Evolutionary conservation across 169 alveolate genomes (phyloP).

Genomic region (Plasmodium chabaudi): DNA sequence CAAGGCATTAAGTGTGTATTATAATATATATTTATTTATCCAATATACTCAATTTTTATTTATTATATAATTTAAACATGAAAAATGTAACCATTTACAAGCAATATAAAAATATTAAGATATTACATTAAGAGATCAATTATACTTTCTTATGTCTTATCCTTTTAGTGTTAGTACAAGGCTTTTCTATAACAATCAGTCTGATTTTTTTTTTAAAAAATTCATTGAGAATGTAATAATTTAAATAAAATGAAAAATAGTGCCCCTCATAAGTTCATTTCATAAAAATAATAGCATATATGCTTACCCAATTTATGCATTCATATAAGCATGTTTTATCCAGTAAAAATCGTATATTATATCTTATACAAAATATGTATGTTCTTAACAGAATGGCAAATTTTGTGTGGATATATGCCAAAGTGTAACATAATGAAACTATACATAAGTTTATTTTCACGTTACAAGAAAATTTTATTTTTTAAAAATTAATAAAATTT

Average conservation of each 20-base stretch:
- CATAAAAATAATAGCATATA: slow-evolving; percentile 1
- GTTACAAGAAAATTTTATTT: background rate
- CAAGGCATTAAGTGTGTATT: slow-evolving; percentile 59
- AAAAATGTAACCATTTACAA: background rate
- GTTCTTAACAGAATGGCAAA: too few species aligned
- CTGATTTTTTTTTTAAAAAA: slow-evolving; percentile 69
- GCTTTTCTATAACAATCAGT: slow-evolving; percentile 40
- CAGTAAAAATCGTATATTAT: background rate
- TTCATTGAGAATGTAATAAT: slow-evolving; percentile 33
- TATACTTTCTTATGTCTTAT: background rate
- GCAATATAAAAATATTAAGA: slow-evolving; percentile 1
- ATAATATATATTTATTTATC: background rate
- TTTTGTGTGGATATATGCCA: too few species aligned
- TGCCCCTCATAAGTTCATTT: background rate
- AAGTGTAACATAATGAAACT: too few species aligned
- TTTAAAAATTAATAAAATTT: background rate
- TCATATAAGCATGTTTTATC: background rate
- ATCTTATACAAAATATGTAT: too few species aligned
- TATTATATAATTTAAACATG: slow-evolving; percentile 1
- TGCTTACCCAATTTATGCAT: slow-evolving; percentile 7
- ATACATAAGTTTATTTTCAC: background rate
- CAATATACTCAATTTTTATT: background rate
- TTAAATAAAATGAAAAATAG: slow-evolving; percentile 5
- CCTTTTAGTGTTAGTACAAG: slow-evolving; percentile 50
- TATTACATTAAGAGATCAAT: background rate